Percentiles rank a stretch among this genome's conserved stretches.
These are phyloP conservation scores for Chamaecyparis obtusa DNA, from an alignment of 75 land plant species.

Conservation along the genomic window DNA sequence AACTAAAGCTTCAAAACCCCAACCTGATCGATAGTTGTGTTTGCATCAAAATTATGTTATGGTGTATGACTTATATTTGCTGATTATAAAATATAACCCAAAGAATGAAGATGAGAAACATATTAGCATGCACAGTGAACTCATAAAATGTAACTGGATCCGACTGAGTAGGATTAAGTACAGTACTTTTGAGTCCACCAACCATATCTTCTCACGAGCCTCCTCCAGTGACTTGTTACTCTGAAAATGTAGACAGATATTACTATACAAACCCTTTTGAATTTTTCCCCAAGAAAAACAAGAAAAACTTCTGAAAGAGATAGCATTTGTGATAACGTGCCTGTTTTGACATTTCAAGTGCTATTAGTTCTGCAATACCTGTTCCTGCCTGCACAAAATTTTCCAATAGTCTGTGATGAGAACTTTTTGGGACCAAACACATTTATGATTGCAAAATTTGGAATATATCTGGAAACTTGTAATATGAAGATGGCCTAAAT, in stretches of 20 bases:
- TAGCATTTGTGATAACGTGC: conserved; percentile 15
- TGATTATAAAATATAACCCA: background rate
- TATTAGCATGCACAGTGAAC: background rate
- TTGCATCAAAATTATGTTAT: background rate
- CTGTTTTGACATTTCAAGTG: conserved; percentile 72
- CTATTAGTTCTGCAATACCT: conserved; percentile 86
- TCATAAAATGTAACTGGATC: background rate
- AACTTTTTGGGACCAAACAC: background rate
- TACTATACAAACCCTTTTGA: conserved; percentile 9
- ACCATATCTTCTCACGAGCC: conserved; percentile 75
- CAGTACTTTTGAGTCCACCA: conserved; percentile 89
- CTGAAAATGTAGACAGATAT: conserved; percentile 41
- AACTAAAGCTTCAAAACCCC: background rate
- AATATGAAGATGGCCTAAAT: background rate
- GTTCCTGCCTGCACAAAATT: conserved; percentile 64
- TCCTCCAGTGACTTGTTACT: conserved; percentile 65
- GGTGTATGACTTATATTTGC: background rate
- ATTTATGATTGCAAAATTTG: background rate
- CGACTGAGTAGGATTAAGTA: background rate
- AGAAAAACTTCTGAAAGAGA: background rate
- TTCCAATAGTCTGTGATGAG: background rate
- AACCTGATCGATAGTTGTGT: background rate
- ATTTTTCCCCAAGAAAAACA: conserved; percentile 3
- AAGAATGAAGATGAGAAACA: background rate
- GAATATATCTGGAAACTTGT: background rate